A percentile compares a stretch with the other conserved stretches of the same genome.
phyloP scores from a whole-genome alignment of 1,284 basidiomycete genomes.

The Ceratobasidium theobromae region DNA sequence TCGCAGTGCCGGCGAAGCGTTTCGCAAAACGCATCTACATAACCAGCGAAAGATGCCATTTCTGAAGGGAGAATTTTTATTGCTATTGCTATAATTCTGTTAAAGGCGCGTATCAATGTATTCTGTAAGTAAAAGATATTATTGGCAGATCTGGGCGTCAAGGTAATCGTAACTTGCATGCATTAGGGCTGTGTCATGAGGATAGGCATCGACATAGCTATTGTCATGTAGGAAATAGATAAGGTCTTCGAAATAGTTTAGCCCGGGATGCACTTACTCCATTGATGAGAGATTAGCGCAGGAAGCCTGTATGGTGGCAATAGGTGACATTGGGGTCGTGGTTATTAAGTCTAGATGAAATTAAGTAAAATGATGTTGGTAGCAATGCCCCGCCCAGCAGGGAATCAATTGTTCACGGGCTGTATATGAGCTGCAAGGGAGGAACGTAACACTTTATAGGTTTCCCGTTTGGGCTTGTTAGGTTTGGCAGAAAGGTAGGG shows the following conservation, averaged over 20 bases:
- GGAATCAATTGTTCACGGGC: neutral
- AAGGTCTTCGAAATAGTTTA: neutral
- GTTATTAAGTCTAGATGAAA: neutral
- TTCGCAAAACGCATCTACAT: slow-evolving; percentile 20
- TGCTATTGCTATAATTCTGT: neutral
- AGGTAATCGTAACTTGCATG: neutral
- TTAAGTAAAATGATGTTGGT: neutral
- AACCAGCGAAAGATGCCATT: neutral
- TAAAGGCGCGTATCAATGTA: slow-evolving; percentile 14
- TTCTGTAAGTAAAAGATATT: neutral
- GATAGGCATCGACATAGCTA: slow-evolving; percentile 20
- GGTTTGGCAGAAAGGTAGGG: neutral
- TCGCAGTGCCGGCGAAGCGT: slow-evolving; percentile 17
- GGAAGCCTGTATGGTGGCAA: neutral
- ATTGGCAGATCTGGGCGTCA: neutral
- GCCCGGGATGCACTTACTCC: neutral
- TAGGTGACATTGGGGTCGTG: neutral
- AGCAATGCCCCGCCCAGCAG: neutral
- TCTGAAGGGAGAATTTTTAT: neutral
- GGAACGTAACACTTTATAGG: neutral
- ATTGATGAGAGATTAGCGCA: slow-evolving; percentile 3
- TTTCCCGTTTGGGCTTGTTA: slow-evolving; percentile 17
- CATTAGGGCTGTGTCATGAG: slow-evolving; percentile 13
- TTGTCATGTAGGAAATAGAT: neutral
- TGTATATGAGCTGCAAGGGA: neutral